Evolutionary conservation across 768 basidiomycete genomes (phyloP).

Genomic region (Tylopilus cervinicoccineus): DNA sequence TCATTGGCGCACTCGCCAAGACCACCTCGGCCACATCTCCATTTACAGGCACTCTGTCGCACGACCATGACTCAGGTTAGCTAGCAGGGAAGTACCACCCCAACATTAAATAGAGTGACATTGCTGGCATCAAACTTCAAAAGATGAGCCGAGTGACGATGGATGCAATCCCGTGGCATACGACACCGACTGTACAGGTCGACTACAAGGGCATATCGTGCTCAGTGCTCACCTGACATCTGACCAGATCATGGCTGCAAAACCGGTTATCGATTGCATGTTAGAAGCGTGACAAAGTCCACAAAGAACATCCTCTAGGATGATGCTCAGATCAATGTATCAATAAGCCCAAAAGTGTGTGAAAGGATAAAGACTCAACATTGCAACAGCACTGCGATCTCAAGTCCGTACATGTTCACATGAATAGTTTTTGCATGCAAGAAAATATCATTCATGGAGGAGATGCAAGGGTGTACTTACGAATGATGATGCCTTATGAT

Average conservation of each 20-base stretch:
- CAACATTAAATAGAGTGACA: background rate
- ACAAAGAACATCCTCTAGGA: background rate
- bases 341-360: conserved; percentile 13
- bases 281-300: too few relatives aligned
- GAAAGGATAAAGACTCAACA: conserved; percentile 26
- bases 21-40: too few relatives aligned
- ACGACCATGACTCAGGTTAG: too few relatives aligned
- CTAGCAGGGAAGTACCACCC: too few relatives aligned
- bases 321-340: conserved; percentile 22
- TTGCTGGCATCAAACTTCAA: too few relatives aligned
- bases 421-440: conserved; percentile 18
- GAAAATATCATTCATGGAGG: conserved; percentile 39
- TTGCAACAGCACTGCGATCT: background rate
- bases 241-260: background rate
- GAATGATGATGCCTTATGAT: conserved; percentile 29
- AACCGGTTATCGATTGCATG: too few relatives aligned
- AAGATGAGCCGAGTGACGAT: background rate
- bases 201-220: background rate
- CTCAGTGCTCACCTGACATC: conserved; percentile 8
- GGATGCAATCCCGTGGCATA: background rate
- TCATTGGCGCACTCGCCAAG: too few relatives aligned
- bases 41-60: too few relatives aligned
- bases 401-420: conserved; percentile 1
- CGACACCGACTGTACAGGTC: background rate
- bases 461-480: conserved; percentile 57